Base-by-base conservation (phyloP, 805 yeast genomes). In the Yarrowia sp. region DNA sequence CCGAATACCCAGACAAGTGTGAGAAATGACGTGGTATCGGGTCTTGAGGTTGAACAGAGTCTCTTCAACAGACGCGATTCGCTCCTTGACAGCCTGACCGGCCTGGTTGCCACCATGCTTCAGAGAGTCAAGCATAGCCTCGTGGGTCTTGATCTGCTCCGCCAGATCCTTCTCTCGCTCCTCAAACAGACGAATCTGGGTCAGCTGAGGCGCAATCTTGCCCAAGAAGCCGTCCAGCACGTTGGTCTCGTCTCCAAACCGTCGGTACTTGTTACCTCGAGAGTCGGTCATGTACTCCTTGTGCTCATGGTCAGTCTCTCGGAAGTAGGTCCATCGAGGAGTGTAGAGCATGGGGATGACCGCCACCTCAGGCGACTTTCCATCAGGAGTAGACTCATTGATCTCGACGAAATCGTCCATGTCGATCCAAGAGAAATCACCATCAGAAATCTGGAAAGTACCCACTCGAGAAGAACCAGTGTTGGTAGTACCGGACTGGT, bases 331-430 rank as follows among this genome's bases (percentile, higher is more conserved):
- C 74, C 92, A 88, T 52, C 85, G 79, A 6, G 94, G 90, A 0
- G 96, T 81, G 75, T 79, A 86, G 72, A 91, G 72, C 70, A 92
- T 77, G 2, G 96, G 94, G 50, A 79, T 73, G 2, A 88, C 83
- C 14, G 77, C 79, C 56, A 91, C 80, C 71, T 74, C 72, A 2
- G 81, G 76, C 24, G 72, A 70, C 20, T 63, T 70, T 7, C 71
- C 67, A 6, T 70, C 70, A 20, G 70, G 70, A 9, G 71, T 61
- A 14, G 72, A 71, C 42, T 73, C 72, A 69, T 89, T 90, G 50
- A 92, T 74, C 72, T 92, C 97, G 12, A 85, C 79, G 72, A 85
- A 92, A 74, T 92, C 97, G 68, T 89, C 89, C 24, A 80, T 77
- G 73, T 92, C 96, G 58, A 85, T 80, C 97, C 97, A 92, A 2